Base-by-base conservation (phyloP, 202 grass and related monocot genomes). In the Carex arenaria region DNA sequence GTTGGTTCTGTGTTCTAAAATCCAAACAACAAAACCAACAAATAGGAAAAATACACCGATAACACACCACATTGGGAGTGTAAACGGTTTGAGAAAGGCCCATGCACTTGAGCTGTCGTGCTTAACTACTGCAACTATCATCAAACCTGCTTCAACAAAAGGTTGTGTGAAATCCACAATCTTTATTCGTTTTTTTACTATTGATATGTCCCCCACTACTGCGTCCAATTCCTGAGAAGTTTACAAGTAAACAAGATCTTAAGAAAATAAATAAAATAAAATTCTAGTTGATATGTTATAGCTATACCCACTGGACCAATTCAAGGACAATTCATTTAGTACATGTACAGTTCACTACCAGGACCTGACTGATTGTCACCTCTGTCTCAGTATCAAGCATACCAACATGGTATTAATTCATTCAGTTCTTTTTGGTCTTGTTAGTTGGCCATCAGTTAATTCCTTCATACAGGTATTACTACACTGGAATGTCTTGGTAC, bases 1-100 rank as follows among this genome's bases (percentile, higher is more conserved):
- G 65, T 98, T 98, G 60, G 42, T 84, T 23, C 92, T 85, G 79
- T 95, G 95, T 78, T 98, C 92, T 23, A 98, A 92, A 83, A 95
- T 91, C 95, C 95, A 95, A 89, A 95, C 87, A 82, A 93, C 95
- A 59, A 87, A 34, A 38, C 95, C 95, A 67, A 98, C 90, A 64
- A 87, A 87, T 81, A 95, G 60, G 81, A 95, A 98, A 82, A 98
- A 89, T 36, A 34, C 84, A 61, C 85, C 87, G 8, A 85, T 93
- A 59, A 95, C 89, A 73, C 90, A 91, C 95, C 95, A 98, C 92
- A 98, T 95, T 63, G 90, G 61, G 61, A 87, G 66, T 57, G 95
- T 95, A 85, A 98, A 98, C 36, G 95, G 95, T 87, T 98, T 91
- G 53, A 98, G 80, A 75, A 98, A 98, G 84, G 90, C 89, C 95